Evolutionary conservation across 805 yeast species (phyloP).

Genomic region (Saccharomyces jurei): DNA sequence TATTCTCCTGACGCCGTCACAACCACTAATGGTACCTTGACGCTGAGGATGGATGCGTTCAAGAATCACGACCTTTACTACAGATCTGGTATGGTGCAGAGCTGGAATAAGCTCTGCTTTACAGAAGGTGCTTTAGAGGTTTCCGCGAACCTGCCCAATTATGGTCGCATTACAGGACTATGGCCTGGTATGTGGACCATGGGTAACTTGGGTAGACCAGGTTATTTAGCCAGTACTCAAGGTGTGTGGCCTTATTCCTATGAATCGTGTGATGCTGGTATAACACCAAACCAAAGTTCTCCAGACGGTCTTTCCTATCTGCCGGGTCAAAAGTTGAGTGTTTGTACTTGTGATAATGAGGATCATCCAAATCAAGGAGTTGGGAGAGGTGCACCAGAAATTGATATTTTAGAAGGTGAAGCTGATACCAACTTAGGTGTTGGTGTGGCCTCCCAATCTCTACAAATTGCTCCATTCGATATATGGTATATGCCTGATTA

Average conservation of each 20-base stretch:
- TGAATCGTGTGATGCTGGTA: conserved; percentile 84
- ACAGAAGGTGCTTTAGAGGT: conserved; percentile 76
- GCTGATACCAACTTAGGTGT: conserved; percentile 44
- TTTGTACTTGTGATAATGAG: conserved; percentile 74
- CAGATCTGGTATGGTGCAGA: conserved; percentile 85
- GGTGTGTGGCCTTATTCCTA: conserved; percentile 95
- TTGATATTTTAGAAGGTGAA: conserved; percentile 85
- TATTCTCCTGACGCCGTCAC: conserved; percentile 85
- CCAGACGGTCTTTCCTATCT: conserved; percentile 81
- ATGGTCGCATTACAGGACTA: conserved; percentile 69
- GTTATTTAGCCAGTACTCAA: conserved; percentile 76
- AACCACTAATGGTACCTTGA: conserved; percentile 65
- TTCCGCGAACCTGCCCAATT: conserved; percentile 70
- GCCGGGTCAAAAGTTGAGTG: conserved; percentile 72
- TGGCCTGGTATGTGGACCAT: conserved; percentile 98
- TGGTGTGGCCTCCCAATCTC: conserved; percentile 84
- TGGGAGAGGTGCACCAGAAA: conserved; percentile 95
- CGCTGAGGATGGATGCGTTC: conserved; percentile 70
- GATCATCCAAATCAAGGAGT: conserved; percentile 82
- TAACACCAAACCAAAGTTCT: conserved; percentile 86
- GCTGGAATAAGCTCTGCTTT: conserved; percentile 88
- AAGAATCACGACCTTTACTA: conserved; percentile 71
- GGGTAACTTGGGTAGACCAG: conserved; percentile 91
- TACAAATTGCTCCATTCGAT: conserved; percentile 89
- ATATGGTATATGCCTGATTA: conserved; percentile 93